Conservation (phyloP, 192 early-diverging fungal genomes). For the Coemansia sp. region DNA sequence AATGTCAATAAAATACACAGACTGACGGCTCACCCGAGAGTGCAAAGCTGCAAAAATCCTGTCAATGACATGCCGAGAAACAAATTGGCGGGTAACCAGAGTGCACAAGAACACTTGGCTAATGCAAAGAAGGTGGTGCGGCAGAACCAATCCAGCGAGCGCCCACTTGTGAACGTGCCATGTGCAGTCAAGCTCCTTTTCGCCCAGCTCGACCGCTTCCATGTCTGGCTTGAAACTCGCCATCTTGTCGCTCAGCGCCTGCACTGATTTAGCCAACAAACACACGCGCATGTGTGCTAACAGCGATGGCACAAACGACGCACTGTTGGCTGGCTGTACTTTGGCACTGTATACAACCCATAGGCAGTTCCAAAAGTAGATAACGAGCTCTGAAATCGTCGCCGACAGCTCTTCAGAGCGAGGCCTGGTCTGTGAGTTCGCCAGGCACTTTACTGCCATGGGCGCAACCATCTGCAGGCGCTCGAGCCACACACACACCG, state of each 20-base stretch:
- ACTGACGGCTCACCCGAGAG: neutral
- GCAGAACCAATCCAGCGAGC: slow-evolving; percentile 23
- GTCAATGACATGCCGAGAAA: slow-evolving; percentile 14
- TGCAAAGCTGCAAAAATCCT: slow-evolving; percentile 16
- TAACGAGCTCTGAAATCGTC: slow-evolving; percentile 18
- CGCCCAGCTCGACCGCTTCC: neutral
- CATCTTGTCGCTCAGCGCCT: slow-evolving; percentile 13
- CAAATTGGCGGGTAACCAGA: slow-evolving; percentile 7
- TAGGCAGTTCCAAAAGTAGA: slow-evolving; percentile 31
- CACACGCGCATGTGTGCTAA: slow-evolving; percentile 26
- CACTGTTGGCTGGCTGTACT: neutral
- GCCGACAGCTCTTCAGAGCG: slow-evolving; percentile 23
- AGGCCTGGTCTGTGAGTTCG: neutral
- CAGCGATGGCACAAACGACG: neutral
- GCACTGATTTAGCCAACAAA: slow-evolving; percentile 12
- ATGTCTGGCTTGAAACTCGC: slow-evolving; percentile 1
- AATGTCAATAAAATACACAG: slow-evolving; percentile 21
- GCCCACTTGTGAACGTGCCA: slow-evolving; percentile 19
- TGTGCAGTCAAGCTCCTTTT: neutral
- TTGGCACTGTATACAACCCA: slow-evolving; percentile 7
- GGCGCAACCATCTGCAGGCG: slow-evolving; percentile 20
- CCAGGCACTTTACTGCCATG: slow-evolving; percentile 23
- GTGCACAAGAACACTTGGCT: slow-evolving; percentile 19
- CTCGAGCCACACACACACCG: slow-evolving; percentile 14
- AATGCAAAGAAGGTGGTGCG: slow-evolving; percentile 37